These are phyloP conservation scores for Ophiostoma triangulosporum DNA, from an alignment of 2,329 filamentous ascomycete genomes.

Conservation along the genomic window DNA sequence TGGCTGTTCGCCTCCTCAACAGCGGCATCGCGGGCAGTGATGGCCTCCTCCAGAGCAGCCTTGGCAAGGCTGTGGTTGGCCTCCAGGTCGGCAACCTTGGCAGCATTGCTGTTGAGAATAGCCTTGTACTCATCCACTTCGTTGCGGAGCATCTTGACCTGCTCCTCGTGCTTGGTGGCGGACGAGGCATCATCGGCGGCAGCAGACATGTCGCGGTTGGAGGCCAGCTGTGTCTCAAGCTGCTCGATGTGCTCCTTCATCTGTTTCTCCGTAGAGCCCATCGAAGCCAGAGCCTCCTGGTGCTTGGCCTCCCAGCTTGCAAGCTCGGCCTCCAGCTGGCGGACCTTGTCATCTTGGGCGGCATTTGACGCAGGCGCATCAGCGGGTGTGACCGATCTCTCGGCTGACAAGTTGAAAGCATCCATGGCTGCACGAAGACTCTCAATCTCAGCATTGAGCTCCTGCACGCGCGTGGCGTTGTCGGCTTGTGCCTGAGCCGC, in stretches of 20 bases:
- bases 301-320: constrained; percentile 66
- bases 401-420: neutral
- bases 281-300: constrained; percentile 51
- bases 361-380: constrained; percentile 16
- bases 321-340: constrained; percentile 57
- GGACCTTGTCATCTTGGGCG: constrained; percentile 31
- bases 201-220: neutral
- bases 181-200: too few relatives aligned
- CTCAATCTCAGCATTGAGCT: constrained; percentile 59
- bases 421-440: constrained; percentile 45
- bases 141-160: constrained; percentile 48
- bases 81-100: constrained; percentile 62
- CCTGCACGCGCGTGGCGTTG: constrained; percentile 60
- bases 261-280: constrained; percentile 58
- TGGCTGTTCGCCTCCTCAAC: constrained; percentile 31
- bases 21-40: constrained; percentile 37
- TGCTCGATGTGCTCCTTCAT: constrained; percentile 60
- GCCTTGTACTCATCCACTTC: constrained; percentile 74
- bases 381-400: constrained; percentile 17
- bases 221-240: constrained; percentile 47
- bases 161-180: constrained; percentile 42
- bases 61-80: constrained; percentile 53
- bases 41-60: constrained; percentile 52
- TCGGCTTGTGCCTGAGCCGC: constrained; percentile 59
- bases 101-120: constrained; percentile 53